These are phyloP conservation scores for Teratosphaeriaceae sp. DNA, from an alignment of 2,329 filamentous ascomycete species.

Conservation along the genomic window DNA sequence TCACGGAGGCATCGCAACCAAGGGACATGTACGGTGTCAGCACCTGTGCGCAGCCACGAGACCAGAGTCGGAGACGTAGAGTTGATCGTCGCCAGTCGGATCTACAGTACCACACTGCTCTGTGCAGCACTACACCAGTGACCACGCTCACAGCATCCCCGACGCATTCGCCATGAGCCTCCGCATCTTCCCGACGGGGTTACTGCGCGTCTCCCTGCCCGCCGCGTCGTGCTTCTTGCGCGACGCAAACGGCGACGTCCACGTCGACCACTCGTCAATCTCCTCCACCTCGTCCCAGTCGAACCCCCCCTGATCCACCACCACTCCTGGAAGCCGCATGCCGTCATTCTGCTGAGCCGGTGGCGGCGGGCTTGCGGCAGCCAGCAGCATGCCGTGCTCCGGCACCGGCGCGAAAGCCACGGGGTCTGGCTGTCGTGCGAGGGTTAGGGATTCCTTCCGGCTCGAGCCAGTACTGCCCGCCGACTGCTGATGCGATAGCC, in stretches of 20 bases:
- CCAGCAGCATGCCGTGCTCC: slow-evolving; percentile 3
- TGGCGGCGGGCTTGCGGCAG: no score
- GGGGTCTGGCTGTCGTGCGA: neutral
- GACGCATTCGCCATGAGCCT: slow-evolving; percentile 1
- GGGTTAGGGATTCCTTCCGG: slow-evolving; percentile 7
- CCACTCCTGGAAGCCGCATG: no score
- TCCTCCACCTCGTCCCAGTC: slow-evolving; percentile 19
- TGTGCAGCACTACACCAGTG: no score
- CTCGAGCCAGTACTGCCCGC: neutral
- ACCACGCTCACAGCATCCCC: neutral
- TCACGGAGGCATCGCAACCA: no score
- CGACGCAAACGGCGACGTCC: slow-evolving; percentile 12
- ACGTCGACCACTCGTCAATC: slow-evolving; percentile 16
- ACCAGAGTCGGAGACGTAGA: neutral
- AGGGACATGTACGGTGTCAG: no score
- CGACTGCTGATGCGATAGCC: slow-evolving; percentile 13
- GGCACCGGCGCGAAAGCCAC: neutral
- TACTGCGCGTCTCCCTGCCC: slow-evolving; percentile 9
- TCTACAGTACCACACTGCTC: no score
- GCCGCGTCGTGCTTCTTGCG: slow-evolving; percentile 6
- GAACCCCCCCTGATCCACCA: slow-evolving; percentile 5
- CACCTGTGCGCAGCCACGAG: neutral
- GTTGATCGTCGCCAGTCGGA: neutral
- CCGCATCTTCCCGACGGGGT: slow-evolving; percentile 7
- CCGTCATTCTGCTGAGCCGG: no score